Base-by-base conservation (phyloP, 2,329 filamentous ascomycete species). In the Fusarium lateritium region DNA sequence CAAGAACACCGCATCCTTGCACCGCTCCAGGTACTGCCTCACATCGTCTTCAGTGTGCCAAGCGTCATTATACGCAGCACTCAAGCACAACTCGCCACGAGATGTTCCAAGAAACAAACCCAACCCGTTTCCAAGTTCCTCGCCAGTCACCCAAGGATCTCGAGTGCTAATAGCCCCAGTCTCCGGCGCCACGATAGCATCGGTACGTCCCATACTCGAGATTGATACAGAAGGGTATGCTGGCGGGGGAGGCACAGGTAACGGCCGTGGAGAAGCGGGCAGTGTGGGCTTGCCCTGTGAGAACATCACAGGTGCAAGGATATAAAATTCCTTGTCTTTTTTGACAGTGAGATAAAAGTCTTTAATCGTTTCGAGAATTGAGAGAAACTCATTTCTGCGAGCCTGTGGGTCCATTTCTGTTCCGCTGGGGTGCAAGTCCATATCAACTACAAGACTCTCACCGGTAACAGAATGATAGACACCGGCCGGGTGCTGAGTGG, bases 61-160 rank as follows among this genome's bases (percentile, higher is more conserved):
- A 1, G 80, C 80, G 56, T 83, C 78, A 56, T 84, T 83, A 26
- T 79, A 84, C 7, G 77, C 81, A 10, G 74, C 78, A 49, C 80
- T 83, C 21, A 83, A 60, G 0, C 71, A 76, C 43, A 83, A n/a
- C 34, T 69, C 60, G 0, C 77, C 79, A 6, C 74, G 70, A 54
- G 77, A 83, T 0, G 78, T 82, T 0, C 78, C 81, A 19, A 83
- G 61, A 38, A 81, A 84, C n/a, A 83, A n/a, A 0, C 72, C 79
- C 15, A 79, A 19, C 0, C 78, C 76, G 26, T 71, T 83, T 0
- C 80, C 76, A 3, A 84, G 70, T 56, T 84, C 82, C 56, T 84
- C 82, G 0, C 82, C 82, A 0, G 81, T 83, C 0, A 83, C 81
- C 82, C 83, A 84, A 1, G 81, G 80, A 14, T 79, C 67, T 3